Conservation (phyloP, 2,329 filamentous ascomycete genomes). For the Exophiala viscosa region DNA sequence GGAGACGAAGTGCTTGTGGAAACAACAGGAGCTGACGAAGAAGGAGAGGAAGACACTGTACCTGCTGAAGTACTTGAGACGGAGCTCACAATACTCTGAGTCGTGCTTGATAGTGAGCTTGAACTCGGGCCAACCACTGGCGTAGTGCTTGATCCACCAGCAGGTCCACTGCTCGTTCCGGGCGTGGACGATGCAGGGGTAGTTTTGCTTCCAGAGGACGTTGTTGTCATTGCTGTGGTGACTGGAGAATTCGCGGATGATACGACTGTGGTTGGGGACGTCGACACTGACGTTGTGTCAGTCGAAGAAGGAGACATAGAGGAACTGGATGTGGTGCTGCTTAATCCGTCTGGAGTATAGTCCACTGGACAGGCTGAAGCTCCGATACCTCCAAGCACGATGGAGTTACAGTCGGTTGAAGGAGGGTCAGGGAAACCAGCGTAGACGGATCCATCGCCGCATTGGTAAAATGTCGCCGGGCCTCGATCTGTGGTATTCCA, state of each 20-base stretch:
- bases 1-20: slow-evolving; percentile 11
- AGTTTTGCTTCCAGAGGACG: slow-evolving; percentile 4
- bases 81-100: slow-evolving; percentile 8
- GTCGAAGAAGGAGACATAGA: neutral
- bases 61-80: slow-evolving; percentile 20
- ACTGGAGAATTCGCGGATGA: neutral
- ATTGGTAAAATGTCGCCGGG: slow-evolving; percentile 21
- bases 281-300: neutral
- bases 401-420: slow-evolving; percentile 13
- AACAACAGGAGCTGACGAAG: slow-evolving; percentile 12
- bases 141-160: slow-evolving; percentile 15
- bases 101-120: slow-evolving; percentile 3
- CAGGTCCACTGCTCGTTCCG: slow-evolving; percentile 8
- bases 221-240: neutral
- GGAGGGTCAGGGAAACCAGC: slow-evolving; percentile 24
- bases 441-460: slow-evolving; percentile 17
- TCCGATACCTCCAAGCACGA: slow-evolving; percentile 22
- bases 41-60: slow-evolving; percentile 22
- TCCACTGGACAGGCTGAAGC: slow-evolving; percentile 18
- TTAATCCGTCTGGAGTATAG: slow-evolving; percentile 2
- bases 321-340: neutral
- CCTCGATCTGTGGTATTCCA: slow-evolving; percentile 22
- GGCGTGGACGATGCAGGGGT: slow-evolving; percentile 6
- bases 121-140: slow-evolving; percentile 11
- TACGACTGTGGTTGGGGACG: neutral